phyloP scores from a whole-genome alignment of 768 basidiomycete species.

The Termitomyces sp. region DNA sequence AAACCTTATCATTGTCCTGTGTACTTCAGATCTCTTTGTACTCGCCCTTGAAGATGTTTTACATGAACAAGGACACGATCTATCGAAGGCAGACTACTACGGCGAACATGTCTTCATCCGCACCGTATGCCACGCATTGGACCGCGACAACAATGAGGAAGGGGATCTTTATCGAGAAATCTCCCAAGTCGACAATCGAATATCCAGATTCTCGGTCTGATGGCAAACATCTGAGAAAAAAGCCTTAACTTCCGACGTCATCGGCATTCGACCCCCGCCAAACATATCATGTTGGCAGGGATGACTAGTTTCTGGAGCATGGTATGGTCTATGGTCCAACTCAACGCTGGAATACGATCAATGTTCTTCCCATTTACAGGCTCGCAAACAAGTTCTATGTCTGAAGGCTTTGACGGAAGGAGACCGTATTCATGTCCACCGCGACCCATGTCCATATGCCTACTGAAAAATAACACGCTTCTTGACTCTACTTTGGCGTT shows the following conservation, averaged over 20 bases:
- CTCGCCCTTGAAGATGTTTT: slow-evolving; percentile 66
- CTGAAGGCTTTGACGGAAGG: slow-evolving; percentile 38
- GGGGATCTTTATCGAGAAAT: slow-evolving; percentile 7
- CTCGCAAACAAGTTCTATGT: slow-evolving; percentile 20
- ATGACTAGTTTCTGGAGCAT: slow-evolving; percentile 26
- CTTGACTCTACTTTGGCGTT: background rate
- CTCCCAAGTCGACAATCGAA: background rate
- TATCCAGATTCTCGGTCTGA: background rate
- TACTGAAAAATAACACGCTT: slow-evolving; percentile 55
- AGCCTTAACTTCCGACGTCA: background rate
- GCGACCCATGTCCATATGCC: slow-evolving; percentile 63
- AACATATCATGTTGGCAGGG: background rate
- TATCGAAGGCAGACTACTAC: slow-evolving; percentile 46
- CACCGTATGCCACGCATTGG: slow-evolving; percentile 49
- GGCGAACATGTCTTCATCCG: slow-evolving; percentile 62
- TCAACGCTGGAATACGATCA: background rate
- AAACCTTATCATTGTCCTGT: background rate
- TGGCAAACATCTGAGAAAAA: background rate
- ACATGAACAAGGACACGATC: slow-evolving; percentile 47
- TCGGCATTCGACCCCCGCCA: background rate
- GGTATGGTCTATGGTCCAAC: slow-evolving; percentile 13
- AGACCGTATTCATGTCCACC: slow-evolving; percentile 53
- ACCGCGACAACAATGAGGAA: slow-evolving; percentile 5
- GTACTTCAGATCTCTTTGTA: slow-evolving; percentile 52
- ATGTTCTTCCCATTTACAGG: slow-evolving; percentile 6